Percentiles rank a stretch among this genome's conserved stretches.
Conservation (phyloP, 257 asterid genomes). For the Lithospermum erythrorhizon region DNA sequence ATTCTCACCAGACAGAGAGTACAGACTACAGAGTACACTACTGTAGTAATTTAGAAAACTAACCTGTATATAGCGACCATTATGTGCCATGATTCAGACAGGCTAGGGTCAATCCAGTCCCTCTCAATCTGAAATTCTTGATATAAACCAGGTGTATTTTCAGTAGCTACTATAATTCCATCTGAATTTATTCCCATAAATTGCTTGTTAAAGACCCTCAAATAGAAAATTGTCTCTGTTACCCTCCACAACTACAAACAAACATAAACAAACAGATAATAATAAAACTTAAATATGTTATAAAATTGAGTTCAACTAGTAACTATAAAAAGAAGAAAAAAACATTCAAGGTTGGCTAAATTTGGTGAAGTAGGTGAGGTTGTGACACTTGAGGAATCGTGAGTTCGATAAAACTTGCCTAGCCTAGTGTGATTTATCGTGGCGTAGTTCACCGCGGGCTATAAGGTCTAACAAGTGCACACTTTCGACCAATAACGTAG, state of each 20-base stretch:
- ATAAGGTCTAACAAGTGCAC: no score
- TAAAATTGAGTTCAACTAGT: no score
- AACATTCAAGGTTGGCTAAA: no score
- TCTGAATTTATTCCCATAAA: conserved; percentile 42
- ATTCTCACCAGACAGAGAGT: no score
- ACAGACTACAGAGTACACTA: background rate
- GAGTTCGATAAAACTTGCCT: no score
- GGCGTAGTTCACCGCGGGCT: no score
- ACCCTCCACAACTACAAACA: conserved; percentile 64
- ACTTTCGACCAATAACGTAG: no score
- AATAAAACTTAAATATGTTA: background rate
- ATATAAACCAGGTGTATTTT: conserved; percentile 17
- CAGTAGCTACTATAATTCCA: conserved; percentile 19
- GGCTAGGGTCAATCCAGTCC: conserved; percentile 23
- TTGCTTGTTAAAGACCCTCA: conserved; percentile 51
- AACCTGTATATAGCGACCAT: conserved; percentile 61
- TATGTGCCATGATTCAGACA: conserved; percentile 48
- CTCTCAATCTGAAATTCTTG: conserved; percentile 44
- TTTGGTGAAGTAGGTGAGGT: no score
- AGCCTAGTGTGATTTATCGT: no score
- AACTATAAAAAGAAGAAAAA: no score
- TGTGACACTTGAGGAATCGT: no score
- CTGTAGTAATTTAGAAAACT: conserved; percentile 3
- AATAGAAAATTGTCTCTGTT: conserved; percentile 35
- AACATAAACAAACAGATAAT: background rate